Evolutionary conservation across 805 yeast genomes (phyloP).

Genomic region (Lachancea nothofagi): DNA sequence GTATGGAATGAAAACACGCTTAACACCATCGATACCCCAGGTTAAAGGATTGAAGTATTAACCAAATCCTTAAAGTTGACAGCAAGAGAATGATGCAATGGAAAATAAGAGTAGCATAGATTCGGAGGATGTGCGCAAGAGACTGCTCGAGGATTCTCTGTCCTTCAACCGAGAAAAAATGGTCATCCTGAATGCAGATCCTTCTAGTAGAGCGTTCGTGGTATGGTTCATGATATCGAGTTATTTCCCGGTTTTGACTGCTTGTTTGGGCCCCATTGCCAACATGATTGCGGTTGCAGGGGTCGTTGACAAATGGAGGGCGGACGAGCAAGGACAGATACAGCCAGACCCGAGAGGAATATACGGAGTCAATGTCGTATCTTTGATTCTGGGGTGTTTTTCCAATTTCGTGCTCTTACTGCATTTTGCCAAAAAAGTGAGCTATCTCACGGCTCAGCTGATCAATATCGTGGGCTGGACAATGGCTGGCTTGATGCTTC

Average conservation of each 20-base stretch:
- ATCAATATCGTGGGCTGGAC: conserved; percentile 63
- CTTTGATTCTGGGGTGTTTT: conserved; percentile 56
- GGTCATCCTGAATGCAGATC: conserved; percentile 25
- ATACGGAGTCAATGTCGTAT: conserved; percentile 52
- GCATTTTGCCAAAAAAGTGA: conserved; percentile 57
- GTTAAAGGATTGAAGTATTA: too few relatives aligned
- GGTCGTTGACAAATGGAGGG: conserved; percentile 63
- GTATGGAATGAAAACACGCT: too few relatives aligned
- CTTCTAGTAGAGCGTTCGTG: conserved; percentile 20
- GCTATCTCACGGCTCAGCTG: conserved; percentile 56
- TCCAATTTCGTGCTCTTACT: conserved; percentile 67
- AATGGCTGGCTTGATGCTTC: conserved; percentile 48
- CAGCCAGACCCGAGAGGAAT: conserved; percentile 39
- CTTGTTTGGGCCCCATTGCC: conserved; percentile 74
- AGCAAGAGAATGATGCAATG: conserved; percentile 2
- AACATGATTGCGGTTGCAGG: conserved; percentile 71
- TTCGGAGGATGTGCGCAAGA: neutral
- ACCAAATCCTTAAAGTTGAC: too few relatives aligned
- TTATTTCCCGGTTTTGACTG: conserved; percentile 68
- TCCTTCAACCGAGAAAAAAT: conserved; percentile 25
- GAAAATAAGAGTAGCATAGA: neutral
- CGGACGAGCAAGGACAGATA: conserved; percentile 22
- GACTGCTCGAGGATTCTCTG: conserved; percentile 16
- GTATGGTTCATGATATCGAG: conserved; percentile 64
- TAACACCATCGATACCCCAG: too few relatives aligned